Evolutionary conservation across 768 basidiomycete genomes (phyloP).

Genomic region (Boletus reticulatus): DNA sequence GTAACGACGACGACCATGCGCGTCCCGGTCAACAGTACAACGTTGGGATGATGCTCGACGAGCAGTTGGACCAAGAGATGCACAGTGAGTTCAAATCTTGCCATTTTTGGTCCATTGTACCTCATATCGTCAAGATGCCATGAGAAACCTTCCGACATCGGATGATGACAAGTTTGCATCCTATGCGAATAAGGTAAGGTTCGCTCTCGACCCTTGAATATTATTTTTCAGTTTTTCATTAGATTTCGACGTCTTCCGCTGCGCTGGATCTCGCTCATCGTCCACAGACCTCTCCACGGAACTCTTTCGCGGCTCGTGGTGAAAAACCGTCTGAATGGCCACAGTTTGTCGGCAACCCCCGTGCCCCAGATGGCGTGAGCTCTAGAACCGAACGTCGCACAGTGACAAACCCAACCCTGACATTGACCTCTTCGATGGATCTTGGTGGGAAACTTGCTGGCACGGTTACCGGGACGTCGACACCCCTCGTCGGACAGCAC

Average conservation of each 20-base stretch:
- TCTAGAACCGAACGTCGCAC: slow-evolving; percentile 63
- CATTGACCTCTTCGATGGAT: slow-evolving; percentile 58
- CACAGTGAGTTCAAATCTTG: slow-evolving; percentile 59
- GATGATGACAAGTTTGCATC: slow-evolving; percentile 84
- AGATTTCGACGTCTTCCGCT: slow-evolving; percentile 87
- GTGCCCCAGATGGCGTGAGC: slow-evolving; percentile 56
- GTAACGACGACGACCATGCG: slow-evolving; percentile 56
- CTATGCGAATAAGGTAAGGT: slow-evolving; percentile 62
- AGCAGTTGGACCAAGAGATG: slow-evolving; percentile 93
- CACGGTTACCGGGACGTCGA: slow-evolving; percentile 56
- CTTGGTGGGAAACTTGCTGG: slow-evolving; percentile 41
- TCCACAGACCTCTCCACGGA: slow-evolving; percentile 73
- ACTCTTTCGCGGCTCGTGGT: slow-evolving; percentile 54
- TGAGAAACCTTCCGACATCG: slow-evolving; percentile 82
- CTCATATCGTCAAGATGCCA: slow-evolving; percentile 60
- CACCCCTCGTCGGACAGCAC: slow-evolving; percentile 63
- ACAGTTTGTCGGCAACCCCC: slow-evolving; percentile 68
- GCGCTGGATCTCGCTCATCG: slow-evolving; percentile 91
- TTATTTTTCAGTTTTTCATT: slow-evolving; percentile 1
- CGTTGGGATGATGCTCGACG: slow-evolving; percentile 88
- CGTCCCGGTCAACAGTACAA: slow-evolving; percentile 67
- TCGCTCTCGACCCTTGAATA: background rate
- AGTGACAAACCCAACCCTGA: slow-evolving; percentile 73
- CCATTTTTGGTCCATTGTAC: slow-evolving; percentile 8
- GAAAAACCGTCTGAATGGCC: slow-evolving; percentile 93